phyloP scores from a whole-genome alignment of 2,329 filamentous ascomycete genomes.

The Cercospora sp. region DNA sequence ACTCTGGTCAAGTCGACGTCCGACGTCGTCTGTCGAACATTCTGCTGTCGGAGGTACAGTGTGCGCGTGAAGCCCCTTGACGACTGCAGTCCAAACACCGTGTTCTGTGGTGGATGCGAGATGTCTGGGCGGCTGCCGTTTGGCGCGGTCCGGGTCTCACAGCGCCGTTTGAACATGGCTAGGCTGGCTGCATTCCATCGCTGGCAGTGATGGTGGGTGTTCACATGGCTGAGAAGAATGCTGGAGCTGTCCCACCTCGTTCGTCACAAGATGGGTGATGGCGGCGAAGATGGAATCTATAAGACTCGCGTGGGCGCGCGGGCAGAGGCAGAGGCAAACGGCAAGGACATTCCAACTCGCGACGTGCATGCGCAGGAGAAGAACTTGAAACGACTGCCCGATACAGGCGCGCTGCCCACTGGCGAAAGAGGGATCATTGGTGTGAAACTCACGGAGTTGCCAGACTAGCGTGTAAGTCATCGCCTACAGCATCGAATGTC shows the following conservation, averaged over 20 bases:
- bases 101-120: neutral
- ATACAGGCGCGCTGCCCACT: neutral
- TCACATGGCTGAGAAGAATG: conserved; percentile 29
- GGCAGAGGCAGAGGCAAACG: neutral
- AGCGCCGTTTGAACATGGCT: conserved; percentile 13
- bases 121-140: conserved; percentile 15
- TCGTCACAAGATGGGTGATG: neutral
- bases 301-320: neutral
- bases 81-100: conserved; percentile 11
- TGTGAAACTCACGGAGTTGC: conserved; percentile 14
- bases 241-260: conserved; percentile 5
- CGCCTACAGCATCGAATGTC: neutral
- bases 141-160: conserved; percentile 20
- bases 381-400: conserved; percentile 18
- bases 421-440: conserved; percentile 11
- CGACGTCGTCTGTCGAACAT: conserved; percentile 14
- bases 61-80: conserved; percentile 6
- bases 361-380: conserved; percentile 18
- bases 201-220: conserved; percentile 18
- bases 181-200: conserved; percentile 25
- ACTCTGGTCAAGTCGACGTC: neutral
- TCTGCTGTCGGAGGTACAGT: conserved; percentile 4
- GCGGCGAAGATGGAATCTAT: neutral
- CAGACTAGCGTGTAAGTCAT: conserved; percentile 6
- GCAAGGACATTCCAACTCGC: neutral